phyloP scores from a whole-genome alignment of 164 flowering plant genomes.

The Chimonanthus praecox region DNA sequence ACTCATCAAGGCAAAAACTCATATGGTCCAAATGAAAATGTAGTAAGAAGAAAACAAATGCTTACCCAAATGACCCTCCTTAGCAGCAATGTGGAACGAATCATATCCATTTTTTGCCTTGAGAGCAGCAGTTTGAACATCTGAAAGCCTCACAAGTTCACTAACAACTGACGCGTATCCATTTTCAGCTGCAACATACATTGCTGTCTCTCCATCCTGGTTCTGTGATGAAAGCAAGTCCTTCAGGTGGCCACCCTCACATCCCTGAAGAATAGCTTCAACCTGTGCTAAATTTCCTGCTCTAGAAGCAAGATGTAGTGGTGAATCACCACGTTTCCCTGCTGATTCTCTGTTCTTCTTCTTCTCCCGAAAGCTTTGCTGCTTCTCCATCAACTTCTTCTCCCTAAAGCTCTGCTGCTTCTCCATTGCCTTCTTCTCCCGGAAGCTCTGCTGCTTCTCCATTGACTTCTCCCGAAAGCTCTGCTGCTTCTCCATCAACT shows the following conservation, averaged over 20 bases:
- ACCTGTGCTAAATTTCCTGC: constrained; percentile 57
- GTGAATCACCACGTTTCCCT: constrained; percentile 77
- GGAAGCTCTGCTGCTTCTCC: constrained; percentile 45
- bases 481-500: constrained; percentile 34
- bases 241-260: constrained; percentile 23
- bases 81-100: constrained; percentile 92
- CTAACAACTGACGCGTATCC: constrained; percentile 55
- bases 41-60: neutral
- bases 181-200: constrained; percentile 82
- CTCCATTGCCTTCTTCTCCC: constrained; percentile 50
- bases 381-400: too few species aligned
- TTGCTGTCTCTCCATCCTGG: constrained; percentile 72
- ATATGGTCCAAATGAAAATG: too few species aligned
- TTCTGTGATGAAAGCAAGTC: constrained; percentile 51
- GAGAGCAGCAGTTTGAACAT: constrained; percentile 56
- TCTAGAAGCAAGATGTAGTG: constrained; percentile 71
- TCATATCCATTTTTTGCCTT: constrained; percentile 72
- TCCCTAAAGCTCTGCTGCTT: constrained; percentile 10
- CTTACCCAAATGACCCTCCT: constrained; percentile 86
- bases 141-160: constrained; percentile 62
- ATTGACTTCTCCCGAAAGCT: constrained; percentile 7
- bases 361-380: constrained; percentile 46
- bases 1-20: too few species aligned
- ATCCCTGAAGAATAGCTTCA: constrained; percentile 53
- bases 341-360: constrained; percentile 67